Evolutionary conservation across 345 rosid genomes (phyloP), one percentile per base, ranked within the genome.

Genomic region (Citrus reticulata): DNA sequence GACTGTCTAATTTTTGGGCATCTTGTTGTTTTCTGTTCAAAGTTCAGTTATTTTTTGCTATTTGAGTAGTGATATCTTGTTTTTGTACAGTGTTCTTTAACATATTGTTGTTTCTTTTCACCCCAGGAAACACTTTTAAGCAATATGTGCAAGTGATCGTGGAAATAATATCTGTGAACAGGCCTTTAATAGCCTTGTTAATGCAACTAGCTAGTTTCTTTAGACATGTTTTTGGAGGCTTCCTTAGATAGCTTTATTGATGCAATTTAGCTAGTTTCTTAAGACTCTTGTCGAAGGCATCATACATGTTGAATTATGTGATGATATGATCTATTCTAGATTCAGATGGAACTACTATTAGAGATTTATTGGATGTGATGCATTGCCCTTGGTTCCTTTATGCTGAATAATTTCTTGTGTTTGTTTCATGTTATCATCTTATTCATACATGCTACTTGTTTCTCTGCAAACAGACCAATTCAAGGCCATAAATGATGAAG

Each of bases 401-500:
- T 2, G 46, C 2, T 0, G 5, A 32, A 34, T 19, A 7, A 34
- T 66, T 35, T 34, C 1, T 49, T 34, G 3, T 30, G 42, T 51
- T 46, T 5, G 24, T 13, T 34, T 27, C 10, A 4, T 30, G 20
- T n/a, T 9, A 7, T 6, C 9, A 10, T n/a, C 19, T 51, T 49
- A 37, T 34, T 4, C 25, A 19, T 35, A 2, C 16, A 4, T 54
- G 16, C 6, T 73, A 24, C 20, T 63, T 1, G 46, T 7, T 1
- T 22, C 42, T 42, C 6, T 59, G 22, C 14, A 49, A 57, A n/a
- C 80, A 91, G 95, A 85, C 66, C 93, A 90, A 71, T 84, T 64
- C 85, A 93, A 92, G 86, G 94, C 90, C 2, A 85, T 90, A 68
- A 89, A 86, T 20, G 96, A 90, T 8, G 96, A 93, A 72, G 98